phyloP scores from a whole-genome alignment of 208 protist species.

The Leishmania major region DNA sequence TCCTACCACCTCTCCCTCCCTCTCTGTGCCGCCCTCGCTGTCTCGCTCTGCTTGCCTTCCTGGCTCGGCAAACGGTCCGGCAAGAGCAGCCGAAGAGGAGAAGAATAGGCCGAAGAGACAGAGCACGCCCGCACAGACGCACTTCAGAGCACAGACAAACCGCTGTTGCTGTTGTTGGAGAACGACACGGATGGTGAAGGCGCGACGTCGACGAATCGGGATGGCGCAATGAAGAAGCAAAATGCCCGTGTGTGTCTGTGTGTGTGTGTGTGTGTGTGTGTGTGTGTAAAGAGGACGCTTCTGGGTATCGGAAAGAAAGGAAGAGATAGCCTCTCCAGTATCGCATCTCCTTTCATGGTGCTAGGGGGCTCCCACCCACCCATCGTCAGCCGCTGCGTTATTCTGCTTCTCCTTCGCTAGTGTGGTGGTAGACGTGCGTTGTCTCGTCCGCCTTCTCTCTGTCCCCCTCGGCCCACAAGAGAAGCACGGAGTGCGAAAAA shows the following conservation, averaged over 20 bases:
- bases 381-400: not conserved
- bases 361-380: not conserved
- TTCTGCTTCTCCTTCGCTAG: not conserved
- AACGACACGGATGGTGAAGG: not conserved
- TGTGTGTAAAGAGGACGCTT: not conserved
- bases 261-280: not conserved
- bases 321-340: not conserved
- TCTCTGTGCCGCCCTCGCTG: not conserved
- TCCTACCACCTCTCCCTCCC: not conserved
- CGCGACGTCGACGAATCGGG: too few relatives aligned
- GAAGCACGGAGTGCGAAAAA: not conserved
- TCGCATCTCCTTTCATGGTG: not conserved
- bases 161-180: not conserved
- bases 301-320: not conserved
- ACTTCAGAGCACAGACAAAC: not conserved
- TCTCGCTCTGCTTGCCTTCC: not conserved
- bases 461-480: not conserved
- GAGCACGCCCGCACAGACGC: not conserved
- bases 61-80: not conserved
- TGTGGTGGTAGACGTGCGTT: not conserved
- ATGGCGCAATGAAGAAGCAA: too few relatives aligned
- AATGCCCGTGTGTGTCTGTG: too few relatives aligned
- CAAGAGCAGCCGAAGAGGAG: not conserved
- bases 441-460: not conserved
- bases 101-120: not conserved